Evolutionary conservation across 805 yeast genomes (phyloP).

Genomic region (Wickerhamiella qilinensis): DNA sequence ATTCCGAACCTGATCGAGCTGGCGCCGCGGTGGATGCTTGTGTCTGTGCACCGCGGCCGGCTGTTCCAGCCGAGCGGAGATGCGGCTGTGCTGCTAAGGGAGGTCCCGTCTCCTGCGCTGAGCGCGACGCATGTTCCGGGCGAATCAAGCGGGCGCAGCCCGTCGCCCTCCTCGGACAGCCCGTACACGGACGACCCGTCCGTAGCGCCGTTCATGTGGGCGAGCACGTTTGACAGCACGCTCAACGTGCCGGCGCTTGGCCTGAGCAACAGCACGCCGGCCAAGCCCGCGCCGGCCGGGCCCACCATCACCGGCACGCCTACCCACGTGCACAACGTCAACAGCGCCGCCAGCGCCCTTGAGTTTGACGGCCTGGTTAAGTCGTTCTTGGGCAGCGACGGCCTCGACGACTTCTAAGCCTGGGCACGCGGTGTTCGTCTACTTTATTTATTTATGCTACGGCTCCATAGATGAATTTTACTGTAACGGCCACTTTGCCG

Average conservation of each 20-base stretch:
- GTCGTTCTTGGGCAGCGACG: not conserved
- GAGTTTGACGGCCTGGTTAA: not conserved
- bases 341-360: no score
- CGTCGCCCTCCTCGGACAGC: not conserved
- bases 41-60: constrained; percentile 17
- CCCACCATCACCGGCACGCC: no score
- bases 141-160: not conserved
- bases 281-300: no score
- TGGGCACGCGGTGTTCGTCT: no score
- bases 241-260: not conserved
- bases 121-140: not conserved
- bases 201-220: not conserved
- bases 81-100: constrained; percentile 12
- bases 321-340: no score
- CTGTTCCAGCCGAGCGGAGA: constrained; percentile 20
- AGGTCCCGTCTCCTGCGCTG: not conserved
- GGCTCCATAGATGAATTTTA: no score
- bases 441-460: no score
- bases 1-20: constrained; percentile 17
- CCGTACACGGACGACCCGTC: not conserved
- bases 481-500: no score
- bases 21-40: constrained; percentile 15
- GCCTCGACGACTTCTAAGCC: not conserved
- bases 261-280: no score
- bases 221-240: not conserved